phyloP scores from a whole-genome alignment of 2,329 filamentous ascomycete species.

The Aspergillus vadensis region DNA sequence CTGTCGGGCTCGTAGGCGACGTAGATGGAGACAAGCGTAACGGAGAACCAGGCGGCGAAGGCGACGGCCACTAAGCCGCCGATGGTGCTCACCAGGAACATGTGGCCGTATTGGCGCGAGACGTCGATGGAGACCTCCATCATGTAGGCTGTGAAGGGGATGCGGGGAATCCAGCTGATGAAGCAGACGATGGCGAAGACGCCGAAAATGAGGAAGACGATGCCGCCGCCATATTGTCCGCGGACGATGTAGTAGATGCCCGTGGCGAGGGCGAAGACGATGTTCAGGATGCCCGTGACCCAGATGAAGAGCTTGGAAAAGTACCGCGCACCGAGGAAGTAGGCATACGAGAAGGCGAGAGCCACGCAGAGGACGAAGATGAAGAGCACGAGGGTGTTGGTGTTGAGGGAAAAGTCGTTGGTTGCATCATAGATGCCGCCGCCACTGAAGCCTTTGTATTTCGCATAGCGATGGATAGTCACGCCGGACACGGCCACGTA shows the following conservation, averaged over 20 bases:
- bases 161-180: constrained; percentile 83
- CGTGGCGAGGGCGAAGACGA: constrained; percentile 79
- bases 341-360: constrained; percentile 72
- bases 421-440: constrained; percentile 70
- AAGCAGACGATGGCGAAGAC: constrained; percentile 80
- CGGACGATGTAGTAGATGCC: constrained; percentile 81
- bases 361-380: constrained; percentile 74
- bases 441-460: constrained; percentile 64
- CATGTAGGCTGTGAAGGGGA: constrained; percentile 90
- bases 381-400: constrained; percentile 85
- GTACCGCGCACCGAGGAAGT: constrained; percentile 72
- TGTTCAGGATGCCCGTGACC: constrained; percentile 86
- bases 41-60: constrained; percentile 80
- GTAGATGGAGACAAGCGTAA: constrained; percentile 85
- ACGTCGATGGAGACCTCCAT: constrained; percentile 83
- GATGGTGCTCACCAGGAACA: constrained; percentile 81
- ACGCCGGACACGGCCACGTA: constrained; percentile 77
- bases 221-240: constrained; percentile 78
- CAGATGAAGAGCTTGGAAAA: constrained; percentile 93
- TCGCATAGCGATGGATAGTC: constrained; percentile 72
- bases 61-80: constrained; percentile 76
- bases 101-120: constrained; percentile 78
- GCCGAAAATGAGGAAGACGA: constrained; percentile 83
- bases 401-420: constrained; percentile 71
- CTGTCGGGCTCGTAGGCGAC: constrained; percentile 71